Evolutionary conservation across 257 asterid genomes (phyloP), one percentile per base, ranked within the genome.

Genomic region (Nicotiana undulata): DNA sequence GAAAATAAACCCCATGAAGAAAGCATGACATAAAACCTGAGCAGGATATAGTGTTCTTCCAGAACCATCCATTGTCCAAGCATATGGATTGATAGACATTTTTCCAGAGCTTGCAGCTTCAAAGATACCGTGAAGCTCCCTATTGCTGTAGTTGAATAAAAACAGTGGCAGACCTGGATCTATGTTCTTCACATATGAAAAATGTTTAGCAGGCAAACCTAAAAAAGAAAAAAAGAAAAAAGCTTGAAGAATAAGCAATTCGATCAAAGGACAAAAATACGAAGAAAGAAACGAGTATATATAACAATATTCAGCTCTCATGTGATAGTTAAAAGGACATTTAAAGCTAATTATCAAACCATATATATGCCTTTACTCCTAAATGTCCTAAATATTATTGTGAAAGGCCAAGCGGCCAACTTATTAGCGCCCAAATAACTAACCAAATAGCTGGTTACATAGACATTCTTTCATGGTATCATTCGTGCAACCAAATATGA

Each of bases 61-160:
- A 78, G 89, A 87, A 75, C 96, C 95, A 86, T 85, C 91, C 13
- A 56, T 74, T 11, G 97, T 92, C 99, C 98, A 93, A 67, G 93
- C 97, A 90, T 92, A 90, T 61, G 96, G 84, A 88, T 93, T 87
- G 29, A 92, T 89, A 79, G 86, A 85, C 93, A 91, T 82, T 81
- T 83, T 82, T 31, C 97, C 98, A 29, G 86, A 53, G 88, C 98
- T 86, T 79, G 91, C 97, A 79, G 97, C 96, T 91, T 95, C 96
- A 82, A 83, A 93, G 65, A 92, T 90, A 18, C 97, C 98, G 85
- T 91, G 80, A 81, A 95, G 91, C 81, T 78, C 89, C 83, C 88
- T 83, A 12, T 87, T 93, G 59, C 76, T 86, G 86, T 90, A 93
- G 87, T 92, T 86, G 88, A 95, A 93, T 85, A 95, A 84, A 87